Percentiles rank a stretch among this genome's conserved stretches.
Evolutionary conservation across 2,329 filamentous ascomycete species (phyloP).

Genomic region (Erysiphe pulchra): DNA sequence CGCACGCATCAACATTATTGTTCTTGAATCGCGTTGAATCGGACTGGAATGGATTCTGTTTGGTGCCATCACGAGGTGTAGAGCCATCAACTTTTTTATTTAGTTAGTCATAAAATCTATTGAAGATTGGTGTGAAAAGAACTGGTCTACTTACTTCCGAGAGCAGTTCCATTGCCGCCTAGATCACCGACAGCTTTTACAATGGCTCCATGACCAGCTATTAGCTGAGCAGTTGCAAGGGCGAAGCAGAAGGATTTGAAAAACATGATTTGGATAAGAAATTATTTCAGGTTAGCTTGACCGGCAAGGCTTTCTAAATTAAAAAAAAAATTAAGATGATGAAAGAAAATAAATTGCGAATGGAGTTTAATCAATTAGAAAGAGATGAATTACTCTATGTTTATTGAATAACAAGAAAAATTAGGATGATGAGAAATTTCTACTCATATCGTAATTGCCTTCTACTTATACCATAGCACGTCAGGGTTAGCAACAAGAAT

Average conservation of each 20-base stretch:
- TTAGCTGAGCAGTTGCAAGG: constrained; percentile 25
- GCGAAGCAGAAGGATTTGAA: constrained; percentile 21
- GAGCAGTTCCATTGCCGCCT: constrained; percentile 23
- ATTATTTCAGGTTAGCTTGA: not conserved
- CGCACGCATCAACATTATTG: not conserved
- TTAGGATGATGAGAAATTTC: too few relatives aligned
- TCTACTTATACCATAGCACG: too few relatives aligned
- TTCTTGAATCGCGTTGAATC: not conserved
- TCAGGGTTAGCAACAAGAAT: too few relatives aligned
- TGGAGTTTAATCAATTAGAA: not conserved
- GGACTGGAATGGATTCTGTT: not conserved
- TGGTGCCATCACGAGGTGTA: too few relatives aligned
- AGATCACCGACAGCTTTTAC: constrained; percentile 28
- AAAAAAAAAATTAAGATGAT: not conserved
- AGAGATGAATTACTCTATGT: not conserved
- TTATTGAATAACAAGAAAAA: too few relatives aligned
- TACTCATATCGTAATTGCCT: too few relatives aligned
- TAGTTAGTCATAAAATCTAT: too few relatives aligned
- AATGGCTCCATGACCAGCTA: constrained; percentile 33
- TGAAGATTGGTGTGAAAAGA: not conserved
- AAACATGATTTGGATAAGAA: constrained; percentile 14
- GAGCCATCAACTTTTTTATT: too few relatives aligned
- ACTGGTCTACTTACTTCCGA: constrained; percentile 18
- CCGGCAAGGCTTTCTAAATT: too few relatives aligned
- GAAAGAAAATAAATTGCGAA: not conserved